A percentile compares a stretch with the other conserved stretches of the same genome.
Conservation (phyloP, 2,329 filamentous ascomycete genomes). For the Pseudocercospora pini-densiflorae region DNA sequence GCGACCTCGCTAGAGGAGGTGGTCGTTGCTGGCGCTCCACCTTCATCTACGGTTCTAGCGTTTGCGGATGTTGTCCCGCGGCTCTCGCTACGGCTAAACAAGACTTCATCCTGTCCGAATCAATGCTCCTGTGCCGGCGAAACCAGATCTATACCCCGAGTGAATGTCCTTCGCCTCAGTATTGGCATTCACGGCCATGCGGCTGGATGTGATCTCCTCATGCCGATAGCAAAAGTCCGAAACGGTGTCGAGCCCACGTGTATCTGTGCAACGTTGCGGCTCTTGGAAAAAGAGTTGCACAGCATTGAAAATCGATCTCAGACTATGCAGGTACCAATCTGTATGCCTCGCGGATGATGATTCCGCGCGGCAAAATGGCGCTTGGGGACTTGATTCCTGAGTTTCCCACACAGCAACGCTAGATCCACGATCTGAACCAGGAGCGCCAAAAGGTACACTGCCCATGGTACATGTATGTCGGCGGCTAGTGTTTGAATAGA, state of each 20-base stretch:
- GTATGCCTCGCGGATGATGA: conserved; percentile 25
- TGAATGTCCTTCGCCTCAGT: not conserved
- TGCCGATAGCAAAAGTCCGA: not conserved
- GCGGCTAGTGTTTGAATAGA: not conserved
- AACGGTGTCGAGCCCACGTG: not conserved
- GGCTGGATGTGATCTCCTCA: not conserved
- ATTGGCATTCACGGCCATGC: not conserved
- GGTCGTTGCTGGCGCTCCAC: not conserved
- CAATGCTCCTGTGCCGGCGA: not conserved
- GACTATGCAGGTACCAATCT: conserved; percentile 30
- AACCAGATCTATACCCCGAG: not conserved
- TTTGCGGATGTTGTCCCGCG: conserved; percentile 26
- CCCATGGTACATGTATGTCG: not conserved
- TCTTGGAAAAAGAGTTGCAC: conserved; percentile 16
- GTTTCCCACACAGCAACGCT: conserved; percentile 22
- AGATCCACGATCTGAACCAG: conserved; percentile 23
- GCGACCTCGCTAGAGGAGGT: not conserved
- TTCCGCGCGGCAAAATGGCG: conserved; percentile 26
- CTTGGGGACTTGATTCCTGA: conserved; percentile 26
- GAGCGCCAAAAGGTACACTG: not conserved
- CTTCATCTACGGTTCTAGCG: conserved; percentile 4
- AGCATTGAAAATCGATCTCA: conserved; percentile 22
- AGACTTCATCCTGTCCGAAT: conserved; percentile 12
- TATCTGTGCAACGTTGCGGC: conserved; percentile 8
- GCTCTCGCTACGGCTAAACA: conserved; percentile 23